Percentiles rank a stretch among this genome's conserved stretches.
Evolutionary conservation across 306 rosid genomes (phyloP).

Genomic region (Medicago arabica): DNA sequence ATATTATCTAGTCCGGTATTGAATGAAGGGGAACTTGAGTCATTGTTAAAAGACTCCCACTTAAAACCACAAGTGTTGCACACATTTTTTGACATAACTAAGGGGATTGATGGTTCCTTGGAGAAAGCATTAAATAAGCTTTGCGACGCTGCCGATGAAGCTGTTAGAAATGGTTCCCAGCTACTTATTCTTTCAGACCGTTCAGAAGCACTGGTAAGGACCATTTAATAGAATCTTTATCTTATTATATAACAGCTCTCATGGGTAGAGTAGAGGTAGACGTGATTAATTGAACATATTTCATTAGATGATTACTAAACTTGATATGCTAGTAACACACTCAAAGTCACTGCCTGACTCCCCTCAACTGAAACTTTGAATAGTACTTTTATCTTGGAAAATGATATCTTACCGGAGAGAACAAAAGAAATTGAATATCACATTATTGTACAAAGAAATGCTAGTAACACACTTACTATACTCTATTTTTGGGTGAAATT

Average conservation of each 20-base stretch:
- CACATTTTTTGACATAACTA: constrained; percentile 83
- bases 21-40: constrained; percentile 93
- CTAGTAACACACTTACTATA: not conserved
- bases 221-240: constrained; percentile 36
- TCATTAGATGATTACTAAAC: constrained; percentile 15
- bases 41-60: constrained; percentile 71
- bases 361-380: not conserved
- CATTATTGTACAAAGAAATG: not conserved
- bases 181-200: constrained; percentile 95
- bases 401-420: not conserved
- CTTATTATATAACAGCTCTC: constrained; percentile 29
- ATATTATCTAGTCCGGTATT: constrained; percentile 90
- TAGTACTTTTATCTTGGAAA: not conserved
- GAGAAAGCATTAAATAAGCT: constrained; percentile 74
- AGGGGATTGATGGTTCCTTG: constrained; percentile 94
- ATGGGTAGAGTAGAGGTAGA: not conserved
- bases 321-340: constrained; percentile 1
- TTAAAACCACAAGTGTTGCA: constrained; percentile 84
- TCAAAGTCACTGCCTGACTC: not conserved
- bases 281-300: constrained; percentile 13
- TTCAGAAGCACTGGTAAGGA: constrained; percentile 76
- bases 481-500: not conserved
- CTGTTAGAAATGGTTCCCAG: constrained; percentile 95
- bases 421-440: not conserved
- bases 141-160: constrained; percentile 99